Conservation (phyloP, 208 protist species). For the Acanthamoeba royreba region DNA sequence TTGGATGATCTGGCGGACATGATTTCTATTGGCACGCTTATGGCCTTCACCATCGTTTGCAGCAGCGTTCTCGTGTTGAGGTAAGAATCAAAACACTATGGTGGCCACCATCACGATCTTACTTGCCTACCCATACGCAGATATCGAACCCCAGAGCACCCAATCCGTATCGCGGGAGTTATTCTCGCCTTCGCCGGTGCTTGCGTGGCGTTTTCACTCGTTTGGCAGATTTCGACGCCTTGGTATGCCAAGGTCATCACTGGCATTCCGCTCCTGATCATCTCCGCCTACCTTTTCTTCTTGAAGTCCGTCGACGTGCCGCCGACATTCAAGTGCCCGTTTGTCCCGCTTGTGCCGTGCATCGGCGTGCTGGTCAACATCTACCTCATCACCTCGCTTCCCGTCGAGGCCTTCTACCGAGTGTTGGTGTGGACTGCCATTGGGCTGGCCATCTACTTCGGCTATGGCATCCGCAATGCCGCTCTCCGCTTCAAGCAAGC, state of each 20-base stretch:
- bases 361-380: constrained; percentile 60
- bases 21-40: constrained; percentile 65
- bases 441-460: constrained; percentile 61
- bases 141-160: not conserved
- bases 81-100: not conserved
- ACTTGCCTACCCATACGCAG: not conserved
- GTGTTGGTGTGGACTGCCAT: constrained; percentile 51
- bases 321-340: constrained; percentile 29
- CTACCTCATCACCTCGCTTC: constrained; percentile 60
- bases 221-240: constrained; percentile 5
- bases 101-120: not conserved
- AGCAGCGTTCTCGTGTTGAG: constrained; percentile 53
- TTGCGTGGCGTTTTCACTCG: not conserved
- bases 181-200: not conserved
- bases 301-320: not conserved
- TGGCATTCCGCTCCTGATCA: not conserved
- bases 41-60: constrained; percentile 66
- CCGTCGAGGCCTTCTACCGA: constrained; percentile 28
- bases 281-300: constrained; percentile 20
- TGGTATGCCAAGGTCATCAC: not conserved
- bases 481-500: not conserved
- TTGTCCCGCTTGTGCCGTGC: constrained; percentile 51
- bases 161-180: not conserved
- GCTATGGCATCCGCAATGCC: constrained; percentile 60
- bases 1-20: constrained; percentile 52